Base-by-base conservation (phyloP, 805 yeast genomes). In the Ogataea pignaliae region DNA sequence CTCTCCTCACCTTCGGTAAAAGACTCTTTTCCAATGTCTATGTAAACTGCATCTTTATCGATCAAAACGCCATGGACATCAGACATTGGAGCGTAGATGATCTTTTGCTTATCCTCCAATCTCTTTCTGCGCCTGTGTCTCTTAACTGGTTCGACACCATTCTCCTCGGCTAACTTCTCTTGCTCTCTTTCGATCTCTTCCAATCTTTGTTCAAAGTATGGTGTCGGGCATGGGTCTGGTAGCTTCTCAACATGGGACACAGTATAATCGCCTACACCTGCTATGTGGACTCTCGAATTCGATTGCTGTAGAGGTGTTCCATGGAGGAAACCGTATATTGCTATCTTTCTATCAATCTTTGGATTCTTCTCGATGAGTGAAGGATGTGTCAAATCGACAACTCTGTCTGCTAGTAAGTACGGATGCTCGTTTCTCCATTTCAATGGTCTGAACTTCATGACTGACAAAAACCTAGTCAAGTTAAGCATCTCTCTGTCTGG, bases 401-500 rank as follows among this genome's bases (percentile, higher is more conserved):
- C 73, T 62, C 99, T 78, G 62, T 93, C 99, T 13, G 91, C 89
- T 47, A 93, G 70, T 55, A 93, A 64, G 61, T 93, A 93, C 4
- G 98, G 96, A 70, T 93, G 99, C 70, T 93, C 98, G 63, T 91
- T 93, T 70, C 99, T 81, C 99, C 99, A 93, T 64, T 93, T 93
- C 55, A 95, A 72, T n/a, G 99, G 99, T 60, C 99, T 79, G 67
- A 95, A 95, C 64, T 95, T 93, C 98, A 95, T 91, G 37, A 91
- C 97, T 6, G 95, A 83, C 43, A 93, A 86, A 62, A 95, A 93
- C 53, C 99, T 75, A 3, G 95, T 84, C 56, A 93, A 73, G 60
- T 93, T 93, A 48, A 93, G 71, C 48, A 93, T 86, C 63, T 93
- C 99, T 56, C 99, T 76, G 64, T 93, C 99, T 2, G 99, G 99